Evolutionary conservation across 1,284 basidiomycete species (phyloP), one percentile per base, ranked within the genome.

Genomic region (Phylloboletellus chloephorus): DNA sequence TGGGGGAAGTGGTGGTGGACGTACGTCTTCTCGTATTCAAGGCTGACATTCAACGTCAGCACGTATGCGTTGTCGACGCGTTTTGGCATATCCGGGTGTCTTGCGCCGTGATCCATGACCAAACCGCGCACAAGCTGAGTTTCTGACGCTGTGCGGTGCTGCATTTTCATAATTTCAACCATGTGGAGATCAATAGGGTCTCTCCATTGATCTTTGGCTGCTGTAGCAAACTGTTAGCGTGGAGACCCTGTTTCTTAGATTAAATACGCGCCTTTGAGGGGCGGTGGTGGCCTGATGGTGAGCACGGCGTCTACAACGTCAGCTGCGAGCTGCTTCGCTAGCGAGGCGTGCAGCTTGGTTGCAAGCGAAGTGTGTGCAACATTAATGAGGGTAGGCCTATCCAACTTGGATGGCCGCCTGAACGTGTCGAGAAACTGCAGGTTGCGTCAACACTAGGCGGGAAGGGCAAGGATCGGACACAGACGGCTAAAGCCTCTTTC

Each of bases 121-220:
- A 98, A 75, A 39, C 96, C 96, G 53, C 89, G 86, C 54, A 99
- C 74, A 37, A 99, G 80, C 64, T 96, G 88, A n/a, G 96, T 98
- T 67, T 99, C 96, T 31, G 91, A 93, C 46, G 96, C 93, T 39
- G 88, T 94, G 60, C 93, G 86, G 72, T 99, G 96, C 67, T 98
- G 95, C 96, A 99, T 99, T 74, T 98, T 98, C 95, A 98, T 98
- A 56, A 98, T 85, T 68, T 99, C 96, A 43, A 99, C 76, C 96
- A 99, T 99, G 71, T 98, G 95, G 49, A 99, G 71, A 70, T 99
- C 96, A 61, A 99, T 96, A 33, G 94, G 93, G 56, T 91, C 82
- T 41, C 75, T 74, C 71, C 78, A 84, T 54, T 82, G 78, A 52
- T 82, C 79, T 50, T 73, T 66, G 13, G 73, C 65, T 47, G 75